These are phyloP conservation scores for Liquidambar formosana DNA, from an alignment of 164 flowering plant genomes.

Conservation along the genomic window DNA sequence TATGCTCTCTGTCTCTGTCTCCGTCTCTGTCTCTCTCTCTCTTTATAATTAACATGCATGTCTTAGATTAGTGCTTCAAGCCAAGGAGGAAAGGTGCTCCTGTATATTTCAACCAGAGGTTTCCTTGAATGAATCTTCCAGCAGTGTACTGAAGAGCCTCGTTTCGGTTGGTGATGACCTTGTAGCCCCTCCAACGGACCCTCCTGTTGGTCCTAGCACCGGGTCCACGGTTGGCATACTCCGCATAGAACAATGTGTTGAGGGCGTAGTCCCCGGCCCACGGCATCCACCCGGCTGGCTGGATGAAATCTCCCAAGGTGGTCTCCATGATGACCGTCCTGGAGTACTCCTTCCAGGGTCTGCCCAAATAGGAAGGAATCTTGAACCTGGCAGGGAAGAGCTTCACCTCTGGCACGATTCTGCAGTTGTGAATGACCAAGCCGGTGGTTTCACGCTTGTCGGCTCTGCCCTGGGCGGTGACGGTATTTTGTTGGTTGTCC, in stretches of 20 bases:
- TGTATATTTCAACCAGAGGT: constrained; percentile 23
- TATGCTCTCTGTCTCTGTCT: too few species aligned
- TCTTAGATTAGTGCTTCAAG: background rate
- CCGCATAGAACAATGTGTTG: constrained; percentile 33
- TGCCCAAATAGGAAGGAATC: constrained; percentile 33
- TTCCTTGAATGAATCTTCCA: constrained; percentile 28
- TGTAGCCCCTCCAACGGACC: constrained; percentile 34
- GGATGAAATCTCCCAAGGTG: constrained; percentile 25
- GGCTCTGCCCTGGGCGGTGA: constrained; percentile 40
- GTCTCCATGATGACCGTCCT: constrained; percentile 30
- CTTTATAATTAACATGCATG: too few species aligned
- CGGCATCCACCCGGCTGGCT: constrained; percentile 43
- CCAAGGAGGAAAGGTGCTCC: constrained; percentile 30
- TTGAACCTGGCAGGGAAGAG: constrained; percentile 18
- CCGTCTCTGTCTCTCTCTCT: too few species aligned
- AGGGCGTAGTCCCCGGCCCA: constrained; percentile 35
- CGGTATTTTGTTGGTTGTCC: constrained; percentile 26
- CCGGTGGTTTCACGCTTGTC: constrained; percentile 24
- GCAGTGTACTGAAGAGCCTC: constrained; percentile 36
- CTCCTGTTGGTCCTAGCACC: constrained; percentile 30
- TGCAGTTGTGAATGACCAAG: constrained; percentile 43
- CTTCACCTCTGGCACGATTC: constrained; percentile 31
- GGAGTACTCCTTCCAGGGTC: constrained; percentile 47
- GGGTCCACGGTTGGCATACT: constrained; percentile 41
- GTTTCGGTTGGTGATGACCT: constrained; percentile 24